Percentiles rank a stretch among this genome's conserved stretches.
Evolutionary conservation across 192 early-diverging fungal genomes (phyloP).

Genomic region (Mortierella claussenii): DNA sequence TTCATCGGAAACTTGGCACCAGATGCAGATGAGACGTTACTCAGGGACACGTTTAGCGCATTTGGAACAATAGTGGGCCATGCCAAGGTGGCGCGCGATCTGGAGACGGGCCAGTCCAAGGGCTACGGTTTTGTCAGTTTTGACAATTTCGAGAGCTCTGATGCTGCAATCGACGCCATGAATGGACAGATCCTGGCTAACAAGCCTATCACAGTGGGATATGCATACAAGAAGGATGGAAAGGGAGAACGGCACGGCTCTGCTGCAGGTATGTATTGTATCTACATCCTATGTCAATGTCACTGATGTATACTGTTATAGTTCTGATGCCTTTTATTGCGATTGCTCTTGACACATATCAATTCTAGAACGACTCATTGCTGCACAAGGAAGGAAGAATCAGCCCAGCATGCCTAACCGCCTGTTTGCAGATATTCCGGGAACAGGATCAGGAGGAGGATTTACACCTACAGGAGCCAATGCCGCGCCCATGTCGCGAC

Average conservation of each 20-base stretch:
- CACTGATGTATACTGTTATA: background rate
- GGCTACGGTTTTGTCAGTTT: constrained; percentile 95
- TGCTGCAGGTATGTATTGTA: constrained; percentile 80
- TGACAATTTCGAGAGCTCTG: constrained; percentile 94
- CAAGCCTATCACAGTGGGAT: constrained; percentile 89
- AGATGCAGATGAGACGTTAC: constrained; percentile 88
- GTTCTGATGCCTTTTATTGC: background rate
- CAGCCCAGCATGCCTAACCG: constrained; percentile 72
- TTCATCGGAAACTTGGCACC: constrained; percentile 98
- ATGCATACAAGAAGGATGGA: constrained; percentile 98
- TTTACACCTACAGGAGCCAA: constrained; percentile 49
- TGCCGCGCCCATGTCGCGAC: constrained; percentile 25
- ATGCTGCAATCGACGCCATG: constrained; percentile 98
- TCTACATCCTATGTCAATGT: no score
- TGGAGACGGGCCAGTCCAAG: constrained; percentile 85
- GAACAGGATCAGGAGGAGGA: constrained; percentile 35
- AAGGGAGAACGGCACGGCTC: constrained; percentile 97
- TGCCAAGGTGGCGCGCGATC: constrained; percentile 81
- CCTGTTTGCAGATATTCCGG: constrained; percentile 71
- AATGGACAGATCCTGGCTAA: constrained; percentile 96
- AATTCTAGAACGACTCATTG: constrained; percentile 85
- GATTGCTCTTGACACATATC: no score
- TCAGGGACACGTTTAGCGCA: constrained; percentile 94
- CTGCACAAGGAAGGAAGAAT: constrained; percentile 88
- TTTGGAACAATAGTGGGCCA: constrained; percentile 88